phyloP scores from a whole-genome alignment of 108 stramenopile species.

The Cyclotella baltica region DNA sequence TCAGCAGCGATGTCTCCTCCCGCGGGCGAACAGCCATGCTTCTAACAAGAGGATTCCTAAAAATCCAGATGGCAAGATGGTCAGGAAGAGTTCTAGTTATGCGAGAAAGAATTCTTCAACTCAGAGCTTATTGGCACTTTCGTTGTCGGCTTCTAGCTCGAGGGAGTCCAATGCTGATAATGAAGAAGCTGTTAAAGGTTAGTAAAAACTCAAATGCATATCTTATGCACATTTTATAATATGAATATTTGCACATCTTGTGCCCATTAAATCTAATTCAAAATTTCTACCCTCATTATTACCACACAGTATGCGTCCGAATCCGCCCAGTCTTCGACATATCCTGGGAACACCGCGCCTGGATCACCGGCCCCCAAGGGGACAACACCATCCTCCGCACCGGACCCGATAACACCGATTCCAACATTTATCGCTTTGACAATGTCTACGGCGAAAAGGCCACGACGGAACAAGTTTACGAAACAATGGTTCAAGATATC shows the following conservation, averaged over 20 bases:
- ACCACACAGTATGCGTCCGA: constrained; percentile 16
- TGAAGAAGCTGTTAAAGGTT: constrained; percentile 22
- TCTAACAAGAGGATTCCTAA: neutral
- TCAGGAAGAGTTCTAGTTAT: neutral
- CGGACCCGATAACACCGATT: neutral
- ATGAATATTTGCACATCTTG: neutral
- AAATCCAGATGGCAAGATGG: neutral
- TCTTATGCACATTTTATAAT: neutral
- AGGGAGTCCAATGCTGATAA: neutral
- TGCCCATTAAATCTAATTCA: neutral
- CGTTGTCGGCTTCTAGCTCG: constrained; percentile 16
- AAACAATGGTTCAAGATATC: constrained; percentile 69
- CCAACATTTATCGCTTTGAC: constrained; percentile 70
- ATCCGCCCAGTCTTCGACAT: constrained; percentile 16
- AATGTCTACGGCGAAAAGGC: constrained; percentile 77
- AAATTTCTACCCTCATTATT: neutral
- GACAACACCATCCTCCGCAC: constrained; percentile 1
- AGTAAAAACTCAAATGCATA: neutral
- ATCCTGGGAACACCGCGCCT: constrained; percentile 17
- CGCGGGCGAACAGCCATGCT: too few relatives aligned
- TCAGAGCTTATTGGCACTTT: constrained; percentile 1
- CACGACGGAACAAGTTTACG: constrained; percentile 76
- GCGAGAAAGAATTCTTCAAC: neutral
- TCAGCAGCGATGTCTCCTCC: too few relatives aligned
- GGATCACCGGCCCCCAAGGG: neutral